Percentiles rank a stretch among this genome's conserved stretches.
Evolutionary conservation across 257 asterid genomes (phyloP).

Genomic region (Henckelia pumila): DNA sequence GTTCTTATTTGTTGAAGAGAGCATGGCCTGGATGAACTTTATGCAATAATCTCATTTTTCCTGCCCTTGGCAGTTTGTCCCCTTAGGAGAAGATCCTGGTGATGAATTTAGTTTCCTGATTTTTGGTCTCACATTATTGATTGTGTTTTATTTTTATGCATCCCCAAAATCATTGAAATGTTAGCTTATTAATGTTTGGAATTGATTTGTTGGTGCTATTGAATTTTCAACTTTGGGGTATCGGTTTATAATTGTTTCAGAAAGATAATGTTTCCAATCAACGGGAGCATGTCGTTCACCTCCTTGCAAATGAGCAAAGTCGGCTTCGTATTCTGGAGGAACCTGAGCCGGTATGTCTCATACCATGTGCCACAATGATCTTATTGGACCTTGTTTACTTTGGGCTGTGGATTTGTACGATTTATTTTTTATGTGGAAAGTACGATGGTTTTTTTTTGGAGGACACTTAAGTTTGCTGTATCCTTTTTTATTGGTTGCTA

Average conservation of each 20-base stretch:
- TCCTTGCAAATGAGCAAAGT: slow-evolving; percentile 92
- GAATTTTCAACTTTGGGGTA: slow-evolving; percentile 10
- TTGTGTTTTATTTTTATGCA: neutral
- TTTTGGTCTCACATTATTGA: slow-evolving; percentile 4
- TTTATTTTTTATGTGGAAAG: too few relatives aligned
- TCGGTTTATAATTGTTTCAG: slow-evolving; percentile 38
- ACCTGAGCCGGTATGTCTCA: slow-evolving; percentile 70
- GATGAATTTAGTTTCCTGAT: neutral
- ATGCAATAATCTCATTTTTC: too few relatives aligned
- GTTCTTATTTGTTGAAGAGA: too few relatives aligned
- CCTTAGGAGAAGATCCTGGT: too few relatives aligned
- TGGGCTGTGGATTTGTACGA: too few relatives aligned
- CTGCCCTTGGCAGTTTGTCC: too few relatives aligned
- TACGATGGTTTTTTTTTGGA: too few relatives aligned
- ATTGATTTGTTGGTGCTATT: neutral
- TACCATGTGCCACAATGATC: slow-evolving; percentile 17
- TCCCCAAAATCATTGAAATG: slow-evolving; percentile 3
- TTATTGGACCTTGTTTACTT: slow-evolving; percentile 3
- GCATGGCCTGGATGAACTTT: too few relatives aligned
- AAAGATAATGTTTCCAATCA: slow-evolving; percentile 88
- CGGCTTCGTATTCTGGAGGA: slow-evolving; percentile 79
- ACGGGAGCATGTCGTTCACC: slow-evolving; percentile 89
- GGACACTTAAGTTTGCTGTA: too few relatives aligned
- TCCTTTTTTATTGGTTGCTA: too few relatives aligned
- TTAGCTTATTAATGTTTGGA: slow-evolving; percentile 13